Base-by-base conservation (phyloP, 1,139 yeast genomes). In the Martiniozyma asiatica region DNA sequence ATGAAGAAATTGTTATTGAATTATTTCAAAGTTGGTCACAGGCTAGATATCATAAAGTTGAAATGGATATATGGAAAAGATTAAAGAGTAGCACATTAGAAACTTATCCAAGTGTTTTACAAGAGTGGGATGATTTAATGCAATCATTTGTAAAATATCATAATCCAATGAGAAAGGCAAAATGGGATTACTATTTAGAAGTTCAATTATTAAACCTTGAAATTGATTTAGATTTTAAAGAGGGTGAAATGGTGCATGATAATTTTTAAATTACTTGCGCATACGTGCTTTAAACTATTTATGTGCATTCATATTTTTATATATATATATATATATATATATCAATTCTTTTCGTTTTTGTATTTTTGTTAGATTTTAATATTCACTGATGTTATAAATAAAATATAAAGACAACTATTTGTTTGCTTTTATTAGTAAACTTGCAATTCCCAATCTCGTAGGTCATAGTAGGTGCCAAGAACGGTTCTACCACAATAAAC, bases 161-260 rank as follows among this genome's bases (percentile, higher is more conserved):
- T 16, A 5, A 23, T 2, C 27, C 31, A 16, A 24, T 29, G 31
- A 24, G 31, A 24, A 29, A 29, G 20, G 8, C 24, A 8, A 20
- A 10, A 0, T 24, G 19, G 11, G 31, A 29, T 20, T 24, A 24
- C 9, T 24, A 24, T 4, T 9, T 20, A 5, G 16, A 29, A 21
- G 31, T 29, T 11, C 27, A 29, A 15, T 24, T 29, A 27, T 14
- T 29, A 6, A 20, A 29, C 8, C 14, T 29, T 9, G 21, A 24
- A 6, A 10, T 29, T 21, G 27, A 29, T 24, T 29, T 29, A n/a
- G 16, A 18, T 6, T 29, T 29, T 22, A 14, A 20, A 6, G 20
- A 24, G 14, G 19, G 10, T 13, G 29, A 29, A 14, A 18, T 29
- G n/a, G n/a, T n/a, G n/a, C n/a, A n/a, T n/a, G n/a, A n/a, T n/a